A percentile compares a stretch with the other conserved stretches of the same genome.
Evolutionary conservation across 352 stramenopile genomes (phyloP).

Genomic region (Pythium chondricola): DNA sequence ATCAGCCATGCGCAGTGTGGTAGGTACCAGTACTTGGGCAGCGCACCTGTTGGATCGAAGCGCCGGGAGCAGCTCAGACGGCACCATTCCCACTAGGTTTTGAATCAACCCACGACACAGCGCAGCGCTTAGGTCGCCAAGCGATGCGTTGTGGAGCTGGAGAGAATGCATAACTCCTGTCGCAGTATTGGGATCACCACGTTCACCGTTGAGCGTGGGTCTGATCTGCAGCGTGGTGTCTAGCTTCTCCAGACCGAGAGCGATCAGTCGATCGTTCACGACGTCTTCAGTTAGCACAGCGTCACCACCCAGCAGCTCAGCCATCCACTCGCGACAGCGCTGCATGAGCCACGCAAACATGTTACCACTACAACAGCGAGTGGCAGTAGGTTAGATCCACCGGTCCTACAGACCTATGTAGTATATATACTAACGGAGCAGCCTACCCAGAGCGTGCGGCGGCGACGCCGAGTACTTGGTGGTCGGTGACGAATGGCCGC

Average conservation of each 20-base stretch:
- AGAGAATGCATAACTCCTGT: slow-evolving; percentile 44
- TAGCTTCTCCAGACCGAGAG: slow-evolving; percentile 32
- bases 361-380: slow-evolving; percentile 38
- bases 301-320: slow-evolving; percentile 23
- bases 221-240: slow-evolving; percentile 50
- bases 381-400: not conserved
- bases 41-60: slow-evolving; percentile 37
- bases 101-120: slow-evolving; percentile 57
- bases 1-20: no score
- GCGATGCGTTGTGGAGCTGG: slow-evolving; percentile 53
- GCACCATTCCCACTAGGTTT: slow-evolving; percentile 72
- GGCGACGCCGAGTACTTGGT: slow-evolving; percentile 59
- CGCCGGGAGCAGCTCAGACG: slow-evolving; percentile 25
- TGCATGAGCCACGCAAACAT: slow-evolving; percentile 60
- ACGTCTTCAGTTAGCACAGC: slow-evolving; percentile 16
- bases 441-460: slow-evolving; percentile 66
- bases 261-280: slow-evolving; percentile 52
- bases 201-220: slow-evolving; percentile 71
- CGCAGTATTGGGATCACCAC: slow-evolving; percentile 29
- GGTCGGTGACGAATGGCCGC: slow-evolving; percentile 52
- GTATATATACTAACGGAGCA: no score
- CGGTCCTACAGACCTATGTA: not conserved
- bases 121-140: slow-evolving; percentile 68
- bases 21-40: no score
- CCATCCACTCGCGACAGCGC: slow-evolving; percentile 48